These are phyloP conservation scores for Trichophyton schoenleinii DNA, from an alignment of 2,329 filamentous ascomycete species.

Conservation along the genomic window DNA sequence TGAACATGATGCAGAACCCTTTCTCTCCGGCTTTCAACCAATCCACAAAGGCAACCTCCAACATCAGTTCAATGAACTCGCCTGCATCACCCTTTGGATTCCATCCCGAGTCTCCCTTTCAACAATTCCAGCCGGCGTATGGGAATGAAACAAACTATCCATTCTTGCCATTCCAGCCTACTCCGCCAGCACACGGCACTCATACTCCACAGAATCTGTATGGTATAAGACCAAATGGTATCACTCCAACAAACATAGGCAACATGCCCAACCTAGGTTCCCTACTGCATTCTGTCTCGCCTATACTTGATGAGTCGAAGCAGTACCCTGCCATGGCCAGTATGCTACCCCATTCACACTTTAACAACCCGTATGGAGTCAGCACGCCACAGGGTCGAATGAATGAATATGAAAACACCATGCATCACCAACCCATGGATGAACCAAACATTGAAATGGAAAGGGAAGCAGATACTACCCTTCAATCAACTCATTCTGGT, in stretches of 20 bases:
- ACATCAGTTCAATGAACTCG: constrained; percentile 54
- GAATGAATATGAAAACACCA: constrained; percentile 7
- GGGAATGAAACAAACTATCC: constrained; percentile 55
- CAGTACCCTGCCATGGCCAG: constrained; percentile 18
- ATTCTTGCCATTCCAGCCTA: constrained; percentile 51
- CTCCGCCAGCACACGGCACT: constrained; percentile 38
- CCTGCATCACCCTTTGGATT: constrained; percentile 54
- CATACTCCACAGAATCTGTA: constrained; percentile 34
- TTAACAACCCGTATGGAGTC: background rate
- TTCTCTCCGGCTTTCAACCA: constrained; percentile 50
- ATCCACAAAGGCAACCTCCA: constrained; percentile 51
- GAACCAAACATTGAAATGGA: constrained; percentile 4
- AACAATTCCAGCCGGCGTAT: constrained; percentile 33
- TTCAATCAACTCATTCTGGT: constrained; percentile 10
- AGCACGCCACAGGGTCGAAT: constrained; percentile 15
- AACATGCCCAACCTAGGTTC: constrained; percentile 31
- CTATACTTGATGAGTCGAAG: constrained; percentile 42
- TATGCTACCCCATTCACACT: background rate
- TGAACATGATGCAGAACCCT: constrained; percentile 45
- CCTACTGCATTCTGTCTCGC: constrained; percentile 51
- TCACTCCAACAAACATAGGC: constrained; percentile 49
- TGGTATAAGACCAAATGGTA: constrained; percentile 26
- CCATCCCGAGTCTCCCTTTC: constrained; percentile 33
- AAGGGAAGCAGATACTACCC: constrained; percentile 12
- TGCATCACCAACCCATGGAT: constrained; percentile 14